These are phyloP conservation scores for Candida fluviatilis DNA, from an alignment of 805 yeast genomes.

Conservation along the genomic window DNA sequence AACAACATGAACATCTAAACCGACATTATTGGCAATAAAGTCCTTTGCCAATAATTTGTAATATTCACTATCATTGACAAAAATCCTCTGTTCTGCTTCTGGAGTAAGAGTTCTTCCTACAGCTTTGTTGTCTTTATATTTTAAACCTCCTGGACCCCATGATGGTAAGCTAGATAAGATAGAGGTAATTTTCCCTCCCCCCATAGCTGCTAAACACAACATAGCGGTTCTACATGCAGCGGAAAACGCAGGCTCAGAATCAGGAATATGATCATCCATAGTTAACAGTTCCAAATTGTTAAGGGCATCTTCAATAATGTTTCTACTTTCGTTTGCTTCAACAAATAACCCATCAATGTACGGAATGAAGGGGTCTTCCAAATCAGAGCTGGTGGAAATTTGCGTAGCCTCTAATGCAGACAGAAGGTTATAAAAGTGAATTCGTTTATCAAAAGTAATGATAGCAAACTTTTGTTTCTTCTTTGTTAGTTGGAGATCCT, in stretches of 20 bases:
- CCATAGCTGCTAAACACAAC: constrained; percentile 54
- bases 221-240: constrained; percentile 71
- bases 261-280: constrained; percentile 32
- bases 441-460: constrained; percentile 65
- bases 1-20: constrained; percentile 72
- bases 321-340: constrained; percentile 64
- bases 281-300: constrained; percentile 49
- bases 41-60: constrained; percentile 58
- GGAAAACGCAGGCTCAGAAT: constrained; percentile 70
- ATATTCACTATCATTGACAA: constrained; percentile 57
- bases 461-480: constrained; percentile 55
- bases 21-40: constrained; percentile 55
- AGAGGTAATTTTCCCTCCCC: constrained; percentile 82
- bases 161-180: constrained; percentile 69
- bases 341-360: constrained; percentile 72
- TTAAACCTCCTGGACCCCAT: constrained; percentile 72
- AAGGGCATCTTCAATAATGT: constrained; percentile 64
- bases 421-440: constrained; percentile 71
- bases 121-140: constrained; percentile 36
- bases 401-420: constrained; percentile 53
- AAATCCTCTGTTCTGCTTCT: constrained; percentile 45
- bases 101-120: constrained; percentile 40
- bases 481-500: constrained; percentile 21
- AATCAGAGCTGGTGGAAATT: constrained; percentile 60
- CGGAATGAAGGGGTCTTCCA: constrained; percentile 81